These are phyloP conservation scores for Puccinellia tenuiflora DNA, from an alignment of 176 grass and related monocot species.

Conservation along the genomic window DNA sequence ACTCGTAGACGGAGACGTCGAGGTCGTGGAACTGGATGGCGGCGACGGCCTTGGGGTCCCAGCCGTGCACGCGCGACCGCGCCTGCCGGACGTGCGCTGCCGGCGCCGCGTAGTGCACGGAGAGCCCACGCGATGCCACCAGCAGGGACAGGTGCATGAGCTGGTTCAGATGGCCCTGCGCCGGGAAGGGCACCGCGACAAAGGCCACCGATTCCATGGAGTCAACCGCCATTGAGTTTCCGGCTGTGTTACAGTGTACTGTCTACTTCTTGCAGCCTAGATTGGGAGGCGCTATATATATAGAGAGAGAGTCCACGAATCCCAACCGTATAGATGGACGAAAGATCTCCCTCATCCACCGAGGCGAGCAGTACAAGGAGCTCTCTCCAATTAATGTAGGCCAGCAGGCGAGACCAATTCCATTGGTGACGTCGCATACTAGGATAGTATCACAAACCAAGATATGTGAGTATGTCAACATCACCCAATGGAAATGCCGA, in stretches of 20 bases:
- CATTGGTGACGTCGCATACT: background rate
- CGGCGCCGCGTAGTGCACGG: slow-evolving; percentile 62
- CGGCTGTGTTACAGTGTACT: background rate
- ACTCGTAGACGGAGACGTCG: slow-evolving; percentile 24
- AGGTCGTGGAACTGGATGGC: slow-evolving; percentile 50
- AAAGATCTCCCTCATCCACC: background rate
- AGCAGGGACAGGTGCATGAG: slow-evolving; percentile 54
- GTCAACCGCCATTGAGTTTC: background rate
- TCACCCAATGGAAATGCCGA: background rate
- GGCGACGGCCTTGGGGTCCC: background rate
- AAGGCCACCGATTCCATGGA: slow-evolving; percentile 24
- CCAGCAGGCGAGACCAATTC: background rate
- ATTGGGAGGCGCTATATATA: background rate
- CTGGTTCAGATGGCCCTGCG: slow-evolving; percentile 71
- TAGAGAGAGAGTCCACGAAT: background rate
- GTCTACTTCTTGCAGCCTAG: background rate
- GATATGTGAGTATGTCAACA: too few relatives aligned
- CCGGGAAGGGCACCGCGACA: slow-evolving; percentile 53
- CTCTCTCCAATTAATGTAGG: background rate
- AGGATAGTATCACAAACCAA: background rate
- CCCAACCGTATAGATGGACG: background rate
- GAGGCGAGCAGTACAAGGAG: background rate
- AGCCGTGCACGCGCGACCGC: slow-evolving; percentile 29
- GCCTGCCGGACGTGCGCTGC: slow-evolving; percentile 43
- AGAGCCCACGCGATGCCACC: slow-evolving; percentile 30